Conservation (phyloP, 257 asterid species). For the Leonotis leonurus region DNA sequence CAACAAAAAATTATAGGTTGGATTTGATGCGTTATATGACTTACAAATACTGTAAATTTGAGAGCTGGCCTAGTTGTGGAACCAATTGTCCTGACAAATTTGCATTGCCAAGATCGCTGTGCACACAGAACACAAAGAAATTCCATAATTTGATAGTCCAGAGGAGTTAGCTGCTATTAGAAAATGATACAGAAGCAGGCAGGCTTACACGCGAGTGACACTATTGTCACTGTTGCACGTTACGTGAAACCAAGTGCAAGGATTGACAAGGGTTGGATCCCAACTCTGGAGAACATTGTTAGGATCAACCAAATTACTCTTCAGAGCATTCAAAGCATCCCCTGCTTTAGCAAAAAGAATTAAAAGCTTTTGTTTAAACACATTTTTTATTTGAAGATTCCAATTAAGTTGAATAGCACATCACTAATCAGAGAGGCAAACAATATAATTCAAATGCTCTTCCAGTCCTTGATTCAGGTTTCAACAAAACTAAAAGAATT, state of each 20-base stretch:
- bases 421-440: neutral
- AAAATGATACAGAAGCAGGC: neutral
- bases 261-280: constrained; percentile 93
- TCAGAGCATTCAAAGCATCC: constrained; percentile 87
- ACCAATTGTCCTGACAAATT: constrained; percentile 77
- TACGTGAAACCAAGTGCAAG: constrained; percentile 96
- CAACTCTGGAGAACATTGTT: constrained; percentile 88
- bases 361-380: neutral
- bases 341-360: constrained; percentile 40
- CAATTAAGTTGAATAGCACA: neutral
- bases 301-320: constrained; percentile 77
- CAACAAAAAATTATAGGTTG: neutral
- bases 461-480: neutral
- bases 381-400: neutral
- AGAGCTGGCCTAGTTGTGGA: constrained; percentile 86
- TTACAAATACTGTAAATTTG: constrained; percentile 80
- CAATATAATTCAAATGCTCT: neutral
- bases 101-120: constrained; percentile 95
- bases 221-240: constrained; percentile 75
- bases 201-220: constrained; percentile 89
- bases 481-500: neutral
- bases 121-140: constrained; percentile 7
- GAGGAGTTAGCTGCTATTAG: neutral
- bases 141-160: constrained; percentile 4
- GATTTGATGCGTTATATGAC: constrained; percentile 12